These are phyloP conservation scores for Fusarium oxysporum DNA, from an alignment of 2,329 filamentous ascomycete genomes.

Conservation along the genomic window DNA sequence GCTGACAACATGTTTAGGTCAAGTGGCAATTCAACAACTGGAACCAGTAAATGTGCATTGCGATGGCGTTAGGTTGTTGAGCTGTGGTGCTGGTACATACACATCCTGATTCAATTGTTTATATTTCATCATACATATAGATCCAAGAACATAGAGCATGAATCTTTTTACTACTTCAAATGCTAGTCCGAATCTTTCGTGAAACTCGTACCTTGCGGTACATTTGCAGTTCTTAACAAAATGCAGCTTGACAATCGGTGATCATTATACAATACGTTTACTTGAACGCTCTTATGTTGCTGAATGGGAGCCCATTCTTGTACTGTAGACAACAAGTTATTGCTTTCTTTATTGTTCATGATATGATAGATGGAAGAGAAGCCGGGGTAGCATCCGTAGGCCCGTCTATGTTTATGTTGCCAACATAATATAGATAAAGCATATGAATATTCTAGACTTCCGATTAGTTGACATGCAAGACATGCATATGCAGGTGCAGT, in stretches of 20 bases:
- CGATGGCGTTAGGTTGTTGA: background rate
- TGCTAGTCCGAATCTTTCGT: background rate
- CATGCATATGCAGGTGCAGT: conserved; percentile 21
- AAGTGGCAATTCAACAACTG: conserved; percentile 45
- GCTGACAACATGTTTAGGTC: conserved; percentile 24
- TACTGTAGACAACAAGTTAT: background rate
- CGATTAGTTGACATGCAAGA: conserved; percentile 17
- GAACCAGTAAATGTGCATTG: conserved; percentile 32
- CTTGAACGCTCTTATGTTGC: background rate
- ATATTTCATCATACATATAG: conserved; percentile 27
- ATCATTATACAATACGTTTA: background rate
- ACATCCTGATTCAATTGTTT: conserved; percentile 29
- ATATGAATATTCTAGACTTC: background rate
- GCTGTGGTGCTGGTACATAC: conserved; percentile 33
- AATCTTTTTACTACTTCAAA: background rate
- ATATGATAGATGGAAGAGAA: background rate
- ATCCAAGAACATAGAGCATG: conserved; percentile 6
- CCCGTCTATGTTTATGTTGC: background rate
- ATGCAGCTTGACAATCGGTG: background rate
- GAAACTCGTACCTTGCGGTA: background rate
- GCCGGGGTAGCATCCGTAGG: background rate
- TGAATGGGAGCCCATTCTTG: background rate
- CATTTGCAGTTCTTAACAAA: background rate
- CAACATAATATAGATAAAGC: background rate
- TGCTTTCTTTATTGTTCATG: background rate